phyloP scores from a whole-genome alignment of 1,139 yeast genomes.

The Zhuliangozyma blackwelliae region DNA sequence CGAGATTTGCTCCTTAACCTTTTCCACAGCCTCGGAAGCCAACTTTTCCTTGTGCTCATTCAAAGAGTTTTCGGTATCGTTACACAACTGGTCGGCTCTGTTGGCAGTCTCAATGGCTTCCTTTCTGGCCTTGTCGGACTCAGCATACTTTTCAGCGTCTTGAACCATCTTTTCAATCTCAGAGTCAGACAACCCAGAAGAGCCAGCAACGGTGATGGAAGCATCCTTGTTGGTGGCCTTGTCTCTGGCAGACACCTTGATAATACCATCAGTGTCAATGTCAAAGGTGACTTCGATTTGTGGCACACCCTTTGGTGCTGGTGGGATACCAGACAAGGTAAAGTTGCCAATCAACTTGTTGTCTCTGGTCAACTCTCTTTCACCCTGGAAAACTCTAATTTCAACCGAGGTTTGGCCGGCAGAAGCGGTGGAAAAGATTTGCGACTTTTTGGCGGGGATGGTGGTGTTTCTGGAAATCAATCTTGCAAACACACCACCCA shows the following conservation, averaged over 20 bases:
- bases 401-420: constrained; percentile 99
- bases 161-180: constrained; percentile 98
- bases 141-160: constrained; percentile 98
- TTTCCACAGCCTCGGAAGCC: constrained; percentile 82
- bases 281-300: constrained; percentile 98
- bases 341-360: constrained; percentile 98
- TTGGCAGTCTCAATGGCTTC: constrained; percentile 93
- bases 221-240: constrained; percentile 98
- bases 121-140: constrained; percentile 91
- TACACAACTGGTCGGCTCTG: constrained; percentile 95
- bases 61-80: constrained; percentile 92
- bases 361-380: constrained; percentile 98
- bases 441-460: constrained; percentile 95
- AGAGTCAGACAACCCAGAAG: constrained; percentile 92
- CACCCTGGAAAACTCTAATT: constrained; percentile 99
- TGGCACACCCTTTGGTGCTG: constrained; percentile 99
- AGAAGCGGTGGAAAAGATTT: constrained; percentile 97
- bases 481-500: constrained; percentile 98
- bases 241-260: constrained; percentile 97
- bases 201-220: constrained; percentile 97
- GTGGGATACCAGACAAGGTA: constrained; percentile 93
- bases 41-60: constrained; percentile 93
- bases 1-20: constrained; percentile 72
- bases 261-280: constrained; percentile 98
- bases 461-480: constrained; percentile 97